Conservation (phyloP, 306 rosid genomes). For the Quercus gilva region DNA sequence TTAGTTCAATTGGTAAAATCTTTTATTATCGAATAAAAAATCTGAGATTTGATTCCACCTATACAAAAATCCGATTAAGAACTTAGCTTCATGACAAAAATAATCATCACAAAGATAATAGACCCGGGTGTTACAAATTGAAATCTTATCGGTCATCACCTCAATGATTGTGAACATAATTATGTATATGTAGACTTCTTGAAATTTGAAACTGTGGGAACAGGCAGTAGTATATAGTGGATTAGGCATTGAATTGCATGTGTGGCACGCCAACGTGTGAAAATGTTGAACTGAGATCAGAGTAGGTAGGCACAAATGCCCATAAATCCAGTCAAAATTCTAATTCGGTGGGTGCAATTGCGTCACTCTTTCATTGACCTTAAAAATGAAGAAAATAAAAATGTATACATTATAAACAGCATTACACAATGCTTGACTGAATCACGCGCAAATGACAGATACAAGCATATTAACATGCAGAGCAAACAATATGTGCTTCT, state of each 20-base stretch:
- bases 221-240: too few relatives aligned
- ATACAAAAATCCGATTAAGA: too few relatives aligned
- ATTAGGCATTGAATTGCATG: not conserved
- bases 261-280: not conserved
- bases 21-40: fast-evolving
- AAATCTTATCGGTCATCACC: too few relatives aligned
- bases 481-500: not conserved
- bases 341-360: not conserved
- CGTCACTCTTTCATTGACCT: not conserved
- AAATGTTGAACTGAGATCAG: not conserved
- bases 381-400: too few relatives aligned
- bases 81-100: too few relatives aligned
- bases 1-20: fast-evolving
- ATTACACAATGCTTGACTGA: not conserved
- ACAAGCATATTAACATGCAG: not conserved
- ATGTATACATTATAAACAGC: too few relatives aligned
- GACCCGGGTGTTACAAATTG: too few relatives aligned
- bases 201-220: too few relatives aligned
- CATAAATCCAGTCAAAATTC: not conserved
- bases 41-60: fast-evolving
- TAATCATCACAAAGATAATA: too few relatives aligned
- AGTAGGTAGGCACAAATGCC: not conserved
- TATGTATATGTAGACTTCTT: too few relatives aligned
- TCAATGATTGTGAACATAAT: too few relatives aligned
- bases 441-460: not conserved